phyloP scores from a whole-genome alignment of 306 rosid species.

The Cucurbita maxima region DNA sequence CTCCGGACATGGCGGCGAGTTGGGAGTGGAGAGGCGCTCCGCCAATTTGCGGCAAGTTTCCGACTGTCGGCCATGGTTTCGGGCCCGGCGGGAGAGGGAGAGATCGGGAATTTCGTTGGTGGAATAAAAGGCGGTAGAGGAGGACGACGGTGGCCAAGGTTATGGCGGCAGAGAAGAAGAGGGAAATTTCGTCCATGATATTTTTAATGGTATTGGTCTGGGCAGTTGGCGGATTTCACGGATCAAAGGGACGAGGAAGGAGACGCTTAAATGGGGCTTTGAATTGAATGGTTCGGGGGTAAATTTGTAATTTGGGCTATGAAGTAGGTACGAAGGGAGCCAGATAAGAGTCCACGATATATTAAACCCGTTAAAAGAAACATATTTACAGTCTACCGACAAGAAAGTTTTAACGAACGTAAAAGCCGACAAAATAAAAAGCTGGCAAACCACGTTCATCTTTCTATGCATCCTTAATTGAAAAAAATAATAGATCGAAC shows the following conservation, averaged over 20 bases:
- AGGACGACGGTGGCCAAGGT: constrained; percentile 13
- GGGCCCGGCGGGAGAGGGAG: constrained; percentile 66
- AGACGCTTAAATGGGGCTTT: not conserved
- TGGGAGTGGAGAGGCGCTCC: constrained; percentile 53
- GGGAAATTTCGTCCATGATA: constrained; percentile 14
- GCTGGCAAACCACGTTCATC: too few species aligned
- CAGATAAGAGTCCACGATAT: too few species aligned
- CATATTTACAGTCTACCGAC: too few species aligned
- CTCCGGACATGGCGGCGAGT: constrained; percentile 32
- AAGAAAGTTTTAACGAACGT: too few species aligned
- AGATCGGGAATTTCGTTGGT: not conserved
- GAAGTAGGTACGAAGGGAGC: too few species aligned
- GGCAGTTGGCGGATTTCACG: not conserved
- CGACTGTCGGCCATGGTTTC: constrained; percentile 66
- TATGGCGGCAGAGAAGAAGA: constrained; percentile 5
- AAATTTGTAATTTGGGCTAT: not conserved
- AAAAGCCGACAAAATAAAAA: too few species aligned
- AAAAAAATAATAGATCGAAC: too few species aligned
- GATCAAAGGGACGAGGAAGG: too few species aligned
- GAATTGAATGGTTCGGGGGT: not conserved
- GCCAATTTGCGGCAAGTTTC: constrained; percentile 72
- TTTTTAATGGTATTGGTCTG: not conserved
- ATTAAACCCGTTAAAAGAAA: too few species aligned
- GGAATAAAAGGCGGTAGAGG: constrained; percentile 12
- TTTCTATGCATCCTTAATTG: too few species aligned